Evolutionary conservation across 2,329 filamentous ascomycete genomes (phyloP).

Genomic region (Pestalotiopsis sp.): DNA sequence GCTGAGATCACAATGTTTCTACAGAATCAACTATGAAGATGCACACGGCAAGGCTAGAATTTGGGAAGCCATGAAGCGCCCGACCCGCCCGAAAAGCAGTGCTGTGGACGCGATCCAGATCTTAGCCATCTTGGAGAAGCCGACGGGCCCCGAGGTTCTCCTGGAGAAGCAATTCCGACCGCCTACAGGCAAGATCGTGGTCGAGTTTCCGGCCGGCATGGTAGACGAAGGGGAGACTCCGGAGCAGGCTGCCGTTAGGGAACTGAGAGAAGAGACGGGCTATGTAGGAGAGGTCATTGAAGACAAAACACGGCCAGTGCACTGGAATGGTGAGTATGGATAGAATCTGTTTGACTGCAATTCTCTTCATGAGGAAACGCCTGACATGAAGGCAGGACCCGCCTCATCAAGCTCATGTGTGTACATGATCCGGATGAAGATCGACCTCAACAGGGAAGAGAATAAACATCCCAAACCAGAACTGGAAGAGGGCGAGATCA

Average conservation of each 20-base stretch:
- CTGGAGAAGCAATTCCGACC: conserved; percentile 43
- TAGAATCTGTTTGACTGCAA: too few relatives aligned
- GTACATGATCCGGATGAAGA: conserved; percentile 44
- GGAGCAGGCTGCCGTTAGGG: conserved; percentile 40
- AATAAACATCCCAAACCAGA: conserved; percentile 49
- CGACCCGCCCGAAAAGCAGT: conserved; percentile 29
- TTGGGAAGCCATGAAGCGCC: conserved; percentile 31
- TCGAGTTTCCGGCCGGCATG: conserved; percentile 43
- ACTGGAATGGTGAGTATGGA: conserved; percentile 30
- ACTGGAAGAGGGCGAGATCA: conserved; percentile 55
- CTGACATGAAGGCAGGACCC: conserved; percentile 22
- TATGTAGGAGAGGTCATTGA: conserved; percentile 37
- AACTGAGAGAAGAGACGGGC: conserved; percentile 42
- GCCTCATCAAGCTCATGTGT: conserved; percentile 33
- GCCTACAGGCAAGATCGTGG: conserved; percentile 39
- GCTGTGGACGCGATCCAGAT: conserved; percentile 33
- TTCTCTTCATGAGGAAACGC: not conserved
- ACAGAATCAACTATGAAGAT: conserved; percentile 33
- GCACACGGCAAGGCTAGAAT: conserved; percentile 29
- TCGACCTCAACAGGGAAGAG: conserved; percentile 45
- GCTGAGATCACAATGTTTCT: not conserved
- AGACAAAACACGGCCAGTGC: conserved; percentile 25
- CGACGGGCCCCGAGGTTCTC: conserved; percentile 31
- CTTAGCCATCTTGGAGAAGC: conserved; percentile 26
- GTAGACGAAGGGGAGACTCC: conserved; percentile 40